These are phyloP conservation scores for Fusarium agapanthi DNA, from an alignment of 2,329 filamentous ascomycete species.

Conservation along the genomic window DNA sequence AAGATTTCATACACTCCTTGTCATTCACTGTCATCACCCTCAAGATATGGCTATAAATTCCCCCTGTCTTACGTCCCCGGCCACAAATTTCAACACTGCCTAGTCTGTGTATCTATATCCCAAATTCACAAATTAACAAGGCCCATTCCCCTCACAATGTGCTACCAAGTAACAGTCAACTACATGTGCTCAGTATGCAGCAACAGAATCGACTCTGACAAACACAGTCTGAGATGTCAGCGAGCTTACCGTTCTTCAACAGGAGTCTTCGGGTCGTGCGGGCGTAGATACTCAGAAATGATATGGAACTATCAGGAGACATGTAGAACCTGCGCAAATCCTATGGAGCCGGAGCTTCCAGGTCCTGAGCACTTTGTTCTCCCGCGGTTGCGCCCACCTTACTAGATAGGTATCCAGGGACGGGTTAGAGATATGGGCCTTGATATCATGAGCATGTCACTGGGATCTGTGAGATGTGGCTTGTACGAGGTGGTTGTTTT, in stretches of 20 bases:
- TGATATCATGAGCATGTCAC: background rate
- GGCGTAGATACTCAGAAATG: background rate
- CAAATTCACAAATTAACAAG: background rate
- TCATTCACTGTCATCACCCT: background rate
- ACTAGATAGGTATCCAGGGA: too few relatives aligned
- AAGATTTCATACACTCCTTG: rapidly evolving
- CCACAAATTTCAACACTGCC: background rate
- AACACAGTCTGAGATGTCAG: background rate
- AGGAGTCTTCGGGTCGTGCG: background rate
- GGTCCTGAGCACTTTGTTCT: background rate
- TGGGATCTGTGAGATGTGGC: too few relatives aligned
- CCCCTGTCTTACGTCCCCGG: background rate
- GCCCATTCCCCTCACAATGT: background rate
- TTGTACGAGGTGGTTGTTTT: background rate
- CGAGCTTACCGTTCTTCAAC: background rate
- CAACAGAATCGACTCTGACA: background rate
- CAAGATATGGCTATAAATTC: background rate
- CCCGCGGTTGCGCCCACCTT: background rate
- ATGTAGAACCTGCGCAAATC: background rate
- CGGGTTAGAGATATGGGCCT: background rate
- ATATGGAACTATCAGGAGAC: background rate
- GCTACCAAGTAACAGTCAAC: background rate
- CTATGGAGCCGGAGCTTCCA: background rate
- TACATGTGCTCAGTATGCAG: background rate
- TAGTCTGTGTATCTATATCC: background rate